A percentile compares a stretch with the other conserved stretches of the same genome.
phyloP scores from a whole-genome alignment of 2,329 filamentous ascomycete genomes.

The Fusarium sororula region DNA sequence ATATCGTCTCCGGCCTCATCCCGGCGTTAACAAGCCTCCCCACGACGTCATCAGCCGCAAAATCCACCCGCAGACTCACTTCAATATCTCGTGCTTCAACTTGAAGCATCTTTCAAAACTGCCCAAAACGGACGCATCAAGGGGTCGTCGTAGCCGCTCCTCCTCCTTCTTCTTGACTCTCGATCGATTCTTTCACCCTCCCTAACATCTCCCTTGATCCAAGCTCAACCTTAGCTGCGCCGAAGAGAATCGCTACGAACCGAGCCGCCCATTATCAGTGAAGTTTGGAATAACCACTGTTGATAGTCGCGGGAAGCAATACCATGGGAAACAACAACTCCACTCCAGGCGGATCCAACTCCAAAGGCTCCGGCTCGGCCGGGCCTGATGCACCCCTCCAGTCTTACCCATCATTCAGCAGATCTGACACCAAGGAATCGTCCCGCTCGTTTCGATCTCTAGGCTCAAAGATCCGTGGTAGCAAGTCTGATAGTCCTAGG shows the following conservation, averaged over 20 bases:
- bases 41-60: slow-evolving; percentile 44
- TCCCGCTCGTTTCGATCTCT: slow-evolving; percentile 85
- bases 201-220: slow-evolving; percentile 50
- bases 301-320: slow-evolving; percentile 30
- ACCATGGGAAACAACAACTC: slow-evolving; percentile 81
- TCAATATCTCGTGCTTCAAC: slow-evolving; percentile 36
- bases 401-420: slow-evolving; percentile 90
- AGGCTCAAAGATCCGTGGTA: slow-evolving; percentile 87
- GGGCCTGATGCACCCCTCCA: slow-evolving; percentile 65
- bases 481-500: slow-evolving; percentile 81
- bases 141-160: slow-evolving; percentile 55
- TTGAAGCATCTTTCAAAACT: slow-evolving; percentile 46
- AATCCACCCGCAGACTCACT: slow-evolving; percentile 33
- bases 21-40: slow-evolving; percentile 38
- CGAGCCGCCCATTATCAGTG: slow-evolving; percentile 40
- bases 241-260: slow-evolving; percentile 33
- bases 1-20: slow-evolving; percentile 32
- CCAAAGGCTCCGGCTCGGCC: slow-evolving; percentile 60
- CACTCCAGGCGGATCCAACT: slow-evolving; percentile 59
- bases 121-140: slow-evolving; percentile 61
- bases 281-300: slow-evolving; percentile 43
- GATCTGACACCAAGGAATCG: slow-evolving; percentile 93
- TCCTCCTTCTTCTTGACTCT: slow-evolving; percentile 59
- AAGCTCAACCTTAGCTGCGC: slow-evolving; percentile 9
- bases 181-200: slow-evolving; percentile 63